These are phyloP conservation scores for Acrasis kona DNA, from an alignment of 78 protist genomes.

Conservation along the genomic window DNA sequence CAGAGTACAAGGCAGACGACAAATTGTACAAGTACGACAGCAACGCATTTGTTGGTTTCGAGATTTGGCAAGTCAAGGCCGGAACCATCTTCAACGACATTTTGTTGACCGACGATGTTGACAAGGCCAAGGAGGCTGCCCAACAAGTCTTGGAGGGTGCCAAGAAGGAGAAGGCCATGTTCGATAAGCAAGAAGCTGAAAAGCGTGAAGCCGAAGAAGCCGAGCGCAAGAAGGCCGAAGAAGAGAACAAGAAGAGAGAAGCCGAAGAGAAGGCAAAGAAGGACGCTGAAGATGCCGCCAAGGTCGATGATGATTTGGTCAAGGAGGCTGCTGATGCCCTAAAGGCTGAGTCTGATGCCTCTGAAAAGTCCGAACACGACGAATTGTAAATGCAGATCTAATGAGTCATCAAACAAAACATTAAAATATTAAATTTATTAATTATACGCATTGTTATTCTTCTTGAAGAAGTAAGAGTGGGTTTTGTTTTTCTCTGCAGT, in stretches of 20 bases:
- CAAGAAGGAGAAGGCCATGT: slow-evolving; percentile 48
- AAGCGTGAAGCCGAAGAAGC: slow-evolving; percentile 53
- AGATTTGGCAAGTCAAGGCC: slow-evolving; percentile 92
- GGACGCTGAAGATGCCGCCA: not conserved
- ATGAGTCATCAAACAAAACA: no score
- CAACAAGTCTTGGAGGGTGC: slow-evolving; percentile 26
- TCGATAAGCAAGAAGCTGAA: slow-evolving; percentile 5
- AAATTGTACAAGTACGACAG: slow-evolving; percentile 45
- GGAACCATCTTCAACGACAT: slow-evolving; percentile 97
- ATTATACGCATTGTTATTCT: no score
- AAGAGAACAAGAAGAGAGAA: not conserved
- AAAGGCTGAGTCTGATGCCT: not conserved
- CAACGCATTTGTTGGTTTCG: slow-evolving; percentile 69
- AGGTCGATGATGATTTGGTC: not conserved
- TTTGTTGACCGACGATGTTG: slow-evolving; percentile 73
- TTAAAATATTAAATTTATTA: no score
- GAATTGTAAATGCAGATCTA: slow-evolving; percentile 1
- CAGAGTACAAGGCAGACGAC: slow-evolving; percentile 69
- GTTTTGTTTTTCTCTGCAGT: no score
- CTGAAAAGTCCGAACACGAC: not conserved
- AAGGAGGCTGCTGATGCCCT: not conserved
- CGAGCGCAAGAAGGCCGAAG: slow-evolving; percentile 47
- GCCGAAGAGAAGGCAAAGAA: no score
- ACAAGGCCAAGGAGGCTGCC: slow-evolving; percentile 30
- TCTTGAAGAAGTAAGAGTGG: no score